Evolutionary conservation across 176 grass and related monocot species (phyloP), one percentile per base, ranked within the genome.

Genomic region (Lolium multiflorum): DNA sequence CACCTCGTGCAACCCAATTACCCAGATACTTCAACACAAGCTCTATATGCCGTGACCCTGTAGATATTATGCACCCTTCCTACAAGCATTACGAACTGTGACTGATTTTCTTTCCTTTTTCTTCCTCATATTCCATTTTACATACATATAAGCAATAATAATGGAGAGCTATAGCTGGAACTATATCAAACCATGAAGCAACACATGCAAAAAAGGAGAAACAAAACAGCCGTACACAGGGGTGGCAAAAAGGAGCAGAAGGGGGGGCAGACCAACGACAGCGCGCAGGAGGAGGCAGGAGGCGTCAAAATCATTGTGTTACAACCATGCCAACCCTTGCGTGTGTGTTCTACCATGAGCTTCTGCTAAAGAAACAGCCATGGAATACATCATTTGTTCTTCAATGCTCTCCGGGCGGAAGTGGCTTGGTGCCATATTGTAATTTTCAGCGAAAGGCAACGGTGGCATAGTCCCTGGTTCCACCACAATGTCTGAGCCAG

Each of bases 381-480:
- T 99, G 65, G 97, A 84, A 65, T 94, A 56, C 94, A 99, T 99
- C 97, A 99, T 99, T 82, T 99, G 97, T 83, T 99, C 97, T 71
- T 99, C 97, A 11, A 99, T 90, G 79, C 89, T 94, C 82, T 92
- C 97, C 0, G 94, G 92, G 37, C 87, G 86, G 18, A 93, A 90
- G 68, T 95, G 89, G 84, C 73, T 88, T 46, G 89, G 82, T 64
- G 76, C 82, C 90, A 94, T 90, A 71, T 38, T 28, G 55, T 88
- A 88, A 46, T 83, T 72, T 15, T 87, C 87, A 11, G 82, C 14
- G 39, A 94, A 88, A 72, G 94, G 60, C 65, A 93, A 65, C 43
- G 52, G 78, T 31, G 88, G 51, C 51, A 82, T 86, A 60, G 80
- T 48, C 35, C 81, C 84, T 35, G 86, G 71, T 78, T 99, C 94